phyloP scores from a whole-genome alignment of 1,284 basidiomycete genomes.

The Ustilago loliicola region DNA sequence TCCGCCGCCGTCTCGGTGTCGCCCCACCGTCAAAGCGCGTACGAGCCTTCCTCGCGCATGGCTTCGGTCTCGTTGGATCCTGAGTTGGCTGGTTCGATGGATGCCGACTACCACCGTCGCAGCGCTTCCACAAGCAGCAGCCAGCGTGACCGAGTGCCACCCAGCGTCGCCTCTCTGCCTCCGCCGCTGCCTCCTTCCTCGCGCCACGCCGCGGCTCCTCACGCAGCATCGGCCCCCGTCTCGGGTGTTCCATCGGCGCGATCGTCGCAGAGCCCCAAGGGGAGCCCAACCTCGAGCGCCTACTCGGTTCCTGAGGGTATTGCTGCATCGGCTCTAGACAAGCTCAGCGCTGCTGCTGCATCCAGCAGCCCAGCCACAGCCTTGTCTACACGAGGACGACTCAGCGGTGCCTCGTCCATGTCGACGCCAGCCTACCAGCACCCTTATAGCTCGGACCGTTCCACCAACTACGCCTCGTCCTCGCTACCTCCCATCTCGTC shows the following conservation, averaged over 20 bases:
- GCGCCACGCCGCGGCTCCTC: constrained; percentile 10
- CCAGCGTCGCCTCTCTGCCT: constrained; percentile 22
- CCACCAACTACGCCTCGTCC: constrained; percentile 42
- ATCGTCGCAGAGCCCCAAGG: constrained; percentile 55
- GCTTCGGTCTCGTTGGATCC: constrained; percentile 38
- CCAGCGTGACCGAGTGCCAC: constrained; percentile 32
- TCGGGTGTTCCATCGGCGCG: constrained; percentile 45
- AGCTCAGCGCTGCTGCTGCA: constrained; percentile 31
- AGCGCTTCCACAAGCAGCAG: constrained; percentile 50
- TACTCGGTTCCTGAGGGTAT: constrained; percentile 47
- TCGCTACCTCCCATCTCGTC: constrained; percentile 52
- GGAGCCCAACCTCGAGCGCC: constrained; percentile 47
- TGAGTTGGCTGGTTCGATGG: constrained; percentile 28
- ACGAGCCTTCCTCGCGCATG: constrained; percentile 31
- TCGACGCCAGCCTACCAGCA: constrained; percentile 41
- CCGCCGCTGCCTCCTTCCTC: constrained; percentile 21
- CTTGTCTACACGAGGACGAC: constrained; percentile 35
- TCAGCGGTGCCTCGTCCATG: constrained; percentile 21
- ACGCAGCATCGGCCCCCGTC: constrained; percentile 45
- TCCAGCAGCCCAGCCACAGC: constrained; percentile 24
- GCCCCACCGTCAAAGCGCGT: constrained; percentile 30
- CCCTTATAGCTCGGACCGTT: constrained; percentile 55
- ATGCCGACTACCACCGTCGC: constrained; percentile 40
- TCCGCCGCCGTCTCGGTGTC: constrained; percentile 35
- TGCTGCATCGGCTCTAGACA: constrained; percentile 44